Conservation (phyloP, 176 grass and related monocot species). For the Tillandsia fasciculata region DNA sequence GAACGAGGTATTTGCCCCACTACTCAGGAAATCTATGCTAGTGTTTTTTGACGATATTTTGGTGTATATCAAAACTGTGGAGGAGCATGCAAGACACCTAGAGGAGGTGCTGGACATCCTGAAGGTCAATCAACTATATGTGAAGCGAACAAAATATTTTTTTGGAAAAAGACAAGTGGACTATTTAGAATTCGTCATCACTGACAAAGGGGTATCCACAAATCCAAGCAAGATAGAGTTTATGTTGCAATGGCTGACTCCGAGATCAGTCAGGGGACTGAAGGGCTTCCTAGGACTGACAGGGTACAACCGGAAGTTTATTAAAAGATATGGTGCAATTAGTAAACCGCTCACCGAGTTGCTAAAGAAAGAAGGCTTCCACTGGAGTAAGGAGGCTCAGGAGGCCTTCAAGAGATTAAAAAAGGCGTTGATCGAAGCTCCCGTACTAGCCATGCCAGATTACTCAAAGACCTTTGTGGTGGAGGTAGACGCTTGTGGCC, state of each 20-base stretch:
- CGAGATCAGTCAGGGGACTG: neutral
- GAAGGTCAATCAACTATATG: neutral
- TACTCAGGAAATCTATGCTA: neutral
- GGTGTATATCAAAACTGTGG: neutral
- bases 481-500: neutral
- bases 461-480: neutral
- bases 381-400: neutral
- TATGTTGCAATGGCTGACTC: neutral
- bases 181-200: too few species aligned
- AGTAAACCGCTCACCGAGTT: neutral
- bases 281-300: neutral
- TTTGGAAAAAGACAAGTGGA: too few species aligned
- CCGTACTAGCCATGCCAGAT: neutral
- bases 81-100: neutral
- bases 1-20: neutral
- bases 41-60: neutral
- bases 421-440: neutral
- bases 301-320: neutral
- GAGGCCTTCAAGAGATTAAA: neutral
- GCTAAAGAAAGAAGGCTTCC: neutral
- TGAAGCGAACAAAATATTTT: neutral
- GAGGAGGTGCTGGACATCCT: neutral
- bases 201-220: neutral
- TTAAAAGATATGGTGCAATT: neutral
- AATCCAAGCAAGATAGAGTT: neutral